Conservation (phyloP, 441 rosid genomes). For the Mallotus japonicus region DNA sequence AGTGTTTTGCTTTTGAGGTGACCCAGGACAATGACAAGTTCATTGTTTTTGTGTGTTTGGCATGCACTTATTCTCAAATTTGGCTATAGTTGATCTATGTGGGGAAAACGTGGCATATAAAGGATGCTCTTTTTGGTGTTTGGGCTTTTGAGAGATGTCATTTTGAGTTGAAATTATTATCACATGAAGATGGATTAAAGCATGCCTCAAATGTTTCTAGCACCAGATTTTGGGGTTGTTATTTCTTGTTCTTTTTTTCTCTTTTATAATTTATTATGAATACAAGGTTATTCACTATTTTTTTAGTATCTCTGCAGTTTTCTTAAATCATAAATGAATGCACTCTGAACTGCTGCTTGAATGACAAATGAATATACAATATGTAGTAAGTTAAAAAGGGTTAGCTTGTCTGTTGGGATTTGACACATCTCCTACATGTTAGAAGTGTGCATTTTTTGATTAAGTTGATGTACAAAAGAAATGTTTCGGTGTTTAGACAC, state of each 20-base stretch:
- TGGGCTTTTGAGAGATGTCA: not conserved
- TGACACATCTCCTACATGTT: not conserved
- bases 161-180: not conserved
- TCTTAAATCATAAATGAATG: too few species aligned
- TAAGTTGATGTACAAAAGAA: not conserved
- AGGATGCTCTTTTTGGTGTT: not conserved
- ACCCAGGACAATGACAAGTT: not conserved
- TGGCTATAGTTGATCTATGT: not conserved
- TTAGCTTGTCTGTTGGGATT: not conserved
- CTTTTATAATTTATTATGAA: too few species aligned
- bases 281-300: too few species aligned
- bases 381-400: not conserved
- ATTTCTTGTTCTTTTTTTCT: not conserved
- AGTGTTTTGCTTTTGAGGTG: not conserved
- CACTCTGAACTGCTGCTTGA: not conserved
- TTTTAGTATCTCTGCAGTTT: too few species aligned
- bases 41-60: not conserved
- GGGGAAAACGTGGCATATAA: not conserved
- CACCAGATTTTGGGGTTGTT: not conserved
- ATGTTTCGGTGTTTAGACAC: not conserved
- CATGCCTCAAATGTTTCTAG: not conserved
- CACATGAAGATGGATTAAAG: not conserved
- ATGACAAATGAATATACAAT: not conserved
- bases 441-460: not conserved
- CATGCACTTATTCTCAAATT: not conserved